Evolutionary conservation across 441 rosid genomes (phyloP), one percentile per base, ranked within the genome.

Genomic region (Erodium trifolium): DNA sequence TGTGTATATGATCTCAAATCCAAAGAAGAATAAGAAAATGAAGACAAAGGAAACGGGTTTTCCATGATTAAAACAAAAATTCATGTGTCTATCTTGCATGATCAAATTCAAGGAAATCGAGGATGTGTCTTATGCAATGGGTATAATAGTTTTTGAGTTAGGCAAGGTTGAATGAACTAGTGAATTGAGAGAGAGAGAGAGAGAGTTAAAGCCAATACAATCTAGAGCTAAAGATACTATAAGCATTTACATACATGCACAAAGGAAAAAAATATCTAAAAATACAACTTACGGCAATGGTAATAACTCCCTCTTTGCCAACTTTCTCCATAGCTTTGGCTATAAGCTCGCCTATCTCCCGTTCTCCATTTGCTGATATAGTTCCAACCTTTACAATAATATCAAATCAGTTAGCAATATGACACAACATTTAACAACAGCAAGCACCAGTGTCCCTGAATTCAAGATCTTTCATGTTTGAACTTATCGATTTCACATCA

Each of bases 241-340:
- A 37, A 14, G 19, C n/a, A n/a, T 16, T 16, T 37, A 37, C 8
- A 11, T 43, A 43, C 2, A 43, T 37, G 41, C 6, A 37, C 9
- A 43, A 43, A 9, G 7, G 49, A 2, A 2, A 43, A 43, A 2
- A 43, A 43, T 3, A 11, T 11, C 49, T 9, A 53, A 55, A 3
- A 16, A 17, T 17, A 3, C 17, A n/a, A 55, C 96, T 79, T 71
- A 93, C 98, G 67, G 83, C 77, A 67, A 91, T 87, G 17, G 94
- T 89, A 73, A 93, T 93, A 69, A 87, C 88, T 69, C 98, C 97
- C 79, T 91, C 91, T 85, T 88, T 93, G 78, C 97, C 97, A 72
- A 93, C 98, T 82, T 89, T 93, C 84, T 87, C 97, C 97, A 91
- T 91, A 70, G 97, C 98, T 80, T 92, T 85, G 47, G 96, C 98